Base-by-base conservation (phyloP, 2,329 filamentous ascomycete species). In the Cytospora chrysosperma region DNA sequence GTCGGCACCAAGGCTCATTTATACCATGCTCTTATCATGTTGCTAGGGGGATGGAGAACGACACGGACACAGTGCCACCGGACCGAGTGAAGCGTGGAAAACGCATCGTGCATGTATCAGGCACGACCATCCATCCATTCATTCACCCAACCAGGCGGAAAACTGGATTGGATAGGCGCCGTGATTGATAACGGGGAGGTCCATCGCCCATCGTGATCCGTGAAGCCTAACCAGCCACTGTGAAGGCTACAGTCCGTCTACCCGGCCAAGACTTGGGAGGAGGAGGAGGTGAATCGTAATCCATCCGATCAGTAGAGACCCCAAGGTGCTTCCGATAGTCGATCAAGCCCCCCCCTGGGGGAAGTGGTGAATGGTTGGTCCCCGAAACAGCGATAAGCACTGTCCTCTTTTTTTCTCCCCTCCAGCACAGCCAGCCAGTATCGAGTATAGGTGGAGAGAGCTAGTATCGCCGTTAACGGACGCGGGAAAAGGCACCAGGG, bases 381-480 rank as follows among this genome's bases (percentile, higher is more conserved):
- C 54, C n/a, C 51, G 27, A 54, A 40, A 4, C 4, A 10, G 47
- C 50, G 58, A 61, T 61, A 61, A 61, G 58, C 34, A 32, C 58
- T 49, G 51, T 61, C 51, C 51, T 53, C 34, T 24, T 17, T n/a
- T n/a, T n/a, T n/a, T n/a, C n/a, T 26, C 50, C 34, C 13, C 9
- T 30, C 28, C 49, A 40, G 30, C 32, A 32, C 47, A 40, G 56
- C 51, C 47, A 40, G 56, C 51, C 32, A 55, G 58, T 61, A 54
- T 61, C 53, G 50, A 40, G 49, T 28, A 61, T 61, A 47, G 43
- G 58, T 61, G 58, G 51, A 43, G 58, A 54, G 50, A 47, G 58
- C 50, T 54, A 54, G 34, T 61, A 61, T 61, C 58, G 54, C 58
- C 58, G 58, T 54, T 34, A 61, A 61, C 58, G 58, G 58, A 61